Evolutionary conservation across 768 basidiomycete species (phyloP), one percentile per base, ranked within the genome.

Genomic region (Phylloporus sp.): DNA sequence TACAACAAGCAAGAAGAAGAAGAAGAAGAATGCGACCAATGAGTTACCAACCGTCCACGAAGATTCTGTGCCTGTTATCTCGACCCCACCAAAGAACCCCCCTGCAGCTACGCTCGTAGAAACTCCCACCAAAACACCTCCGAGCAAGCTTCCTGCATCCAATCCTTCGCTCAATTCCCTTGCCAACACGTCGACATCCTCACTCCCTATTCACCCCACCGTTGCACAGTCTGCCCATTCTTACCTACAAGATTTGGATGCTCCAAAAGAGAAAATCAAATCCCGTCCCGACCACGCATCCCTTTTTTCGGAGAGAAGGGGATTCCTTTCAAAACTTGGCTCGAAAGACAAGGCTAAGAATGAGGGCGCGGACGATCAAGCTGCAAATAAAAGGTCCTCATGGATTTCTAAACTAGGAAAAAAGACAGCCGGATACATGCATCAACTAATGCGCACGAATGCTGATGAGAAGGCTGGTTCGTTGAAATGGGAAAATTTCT

Each of bases 401-500:
- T 81, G 80, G 79, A 83, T 85, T 65, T 68, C 73, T 13, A 80
- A 72, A 46, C 62, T 88, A 35, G 71, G 75, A 49, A 85, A 82
- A 70, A 88, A 79, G 67, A 77, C 84, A 5, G 72, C 69, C 28
- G 71, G 63, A 18, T 74, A 75, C 40, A 82, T 89, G 84, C 81
- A 84, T 43, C 84, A 86, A 64, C 68, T 91, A 7, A 62, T 91
- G 51, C 72, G 73, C 35, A 80, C 80, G 7, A 69, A 76, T 31
- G 75, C 79, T 26, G 80, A 82, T 48, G 77, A 81, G 44, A 81
- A 75, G 51, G 71, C 76, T 52, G 84, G 82, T 6, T 64, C 80
- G 20, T 81, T 92, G 84, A 84, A 85, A 54, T 91, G 90, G 90
- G 86, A 91, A 31, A 72, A 80, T 50, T 89, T 92, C 64, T 63